phyloP scores from a whole-genome alignment of 2,329 filamentous ascomycete genomes.

The Graphiopsis chlorocephala region DNA sequence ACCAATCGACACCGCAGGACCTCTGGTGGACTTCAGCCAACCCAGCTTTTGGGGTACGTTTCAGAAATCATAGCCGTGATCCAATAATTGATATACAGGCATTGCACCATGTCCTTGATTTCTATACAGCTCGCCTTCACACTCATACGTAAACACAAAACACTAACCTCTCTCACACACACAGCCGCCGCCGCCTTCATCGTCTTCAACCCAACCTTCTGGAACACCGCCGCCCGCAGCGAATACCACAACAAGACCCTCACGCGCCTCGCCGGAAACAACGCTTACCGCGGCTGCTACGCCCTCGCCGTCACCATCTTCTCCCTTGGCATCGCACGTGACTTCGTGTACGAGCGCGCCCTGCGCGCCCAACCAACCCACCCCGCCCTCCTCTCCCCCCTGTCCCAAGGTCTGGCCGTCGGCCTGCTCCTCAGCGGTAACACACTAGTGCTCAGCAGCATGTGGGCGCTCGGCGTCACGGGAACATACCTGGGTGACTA shows the following conservation, averaged over 20 bases:
- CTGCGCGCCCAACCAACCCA: slow-evolving; percentile 73
- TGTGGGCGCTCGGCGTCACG: slow-evolving; percentile 88
- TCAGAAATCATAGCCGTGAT: neutral
- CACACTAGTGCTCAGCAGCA: slow-evolving; percentile 79
- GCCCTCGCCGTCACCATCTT: slow-evolving; percentile 86
- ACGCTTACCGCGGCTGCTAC: slow-evolving; percentile 80
- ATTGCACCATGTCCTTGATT: neutral
- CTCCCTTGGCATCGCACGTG: slow-evolving; percentile 82
- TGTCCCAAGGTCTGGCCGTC: slow-evolving; percentile 63
- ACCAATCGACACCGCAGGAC: neutral
- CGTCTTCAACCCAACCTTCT: slow-evolving; percentile 96
- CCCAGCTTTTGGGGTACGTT: slow-evolving; percentile 48
- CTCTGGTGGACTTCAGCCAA: slow-evolving; percentile 39
- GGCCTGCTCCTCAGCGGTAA: slow-evolving; percentile 74
- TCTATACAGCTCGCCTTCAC: neutral
- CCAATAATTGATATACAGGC: neutral
- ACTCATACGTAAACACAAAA: neutral
- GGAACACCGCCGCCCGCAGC: slow-evolving; percentile 86
- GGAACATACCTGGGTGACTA: slow-evolving; percentile 98
- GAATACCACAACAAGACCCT: slow-evolving; percentile 91
- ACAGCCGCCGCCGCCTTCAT: slow-evolving; percentile 57
- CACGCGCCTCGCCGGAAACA: slow-evolving; percentile 80
- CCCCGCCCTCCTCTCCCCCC: slow-evolving; percentile 63
- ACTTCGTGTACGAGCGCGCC: slow-evolving; percentile 74
- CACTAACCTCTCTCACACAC: neutral